Percentiles rank a stretch among this genome's conserved stretches.
phyloP scores from a whole-genome alignment of 2,329 filamentous ascomycete genomes.

The Talaromyces sp. region DNA sequence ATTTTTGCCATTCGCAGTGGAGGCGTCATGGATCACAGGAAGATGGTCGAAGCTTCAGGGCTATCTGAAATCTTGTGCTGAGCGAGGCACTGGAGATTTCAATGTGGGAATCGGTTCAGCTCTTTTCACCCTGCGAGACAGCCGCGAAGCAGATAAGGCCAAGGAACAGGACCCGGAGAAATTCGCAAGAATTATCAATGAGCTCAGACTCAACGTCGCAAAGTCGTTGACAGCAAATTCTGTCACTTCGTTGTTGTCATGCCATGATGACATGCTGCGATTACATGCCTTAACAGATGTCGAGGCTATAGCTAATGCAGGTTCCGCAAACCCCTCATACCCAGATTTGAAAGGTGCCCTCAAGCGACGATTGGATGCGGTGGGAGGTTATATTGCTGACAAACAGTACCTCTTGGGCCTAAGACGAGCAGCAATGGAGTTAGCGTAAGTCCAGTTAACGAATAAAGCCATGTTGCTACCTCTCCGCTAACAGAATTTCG shows the following conservation, averaged over 20 bases:
- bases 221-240: conserved; percentile 73
- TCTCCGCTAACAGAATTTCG: neutral
- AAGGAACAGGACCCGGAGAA: conserved; percentile 24
- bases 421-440: conserved; percentile 82
- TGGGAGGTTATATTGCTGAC: conserved; percentile 86
- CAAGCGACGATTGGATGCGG: conserved; percentile 77
- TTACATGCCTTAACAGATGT: conserved; percentile 87
- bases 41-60: conserved; percentile 76
- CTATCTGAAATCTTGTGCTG: conserved; percentile 56
- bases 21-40: conserved; percentile 88
- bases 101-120: conserved; percentile 77
- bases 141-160: conserved; percentile 46
- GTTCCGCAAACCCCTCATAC: conserved; percentile 30
- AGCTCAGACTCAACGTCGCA: conserved; percentile 70
- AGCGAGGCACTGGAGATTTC: conserved; percentile 64
- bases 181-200: conserved; percentile 62
- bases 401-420: conserved; percentile 92
- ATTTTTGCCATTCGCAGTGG: conserved; percentile 80
- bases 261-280: conserved; percentile 81
- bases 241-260: conserved; percentile 79
- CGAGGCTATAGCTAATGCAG: conserved; percentile 68
- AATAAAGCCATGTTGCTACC: too few relatives aligned
- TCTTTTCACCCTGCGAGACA: conserved; percentile 60
- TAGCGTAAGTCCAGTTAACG: conserved; percentile 49
- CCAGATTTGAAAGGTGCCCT: conserved; percentile 56